phyloP scores from a whole-genome alignment of 768 basidiomycete species.

The Podaxis mareebaensis region DNA sequence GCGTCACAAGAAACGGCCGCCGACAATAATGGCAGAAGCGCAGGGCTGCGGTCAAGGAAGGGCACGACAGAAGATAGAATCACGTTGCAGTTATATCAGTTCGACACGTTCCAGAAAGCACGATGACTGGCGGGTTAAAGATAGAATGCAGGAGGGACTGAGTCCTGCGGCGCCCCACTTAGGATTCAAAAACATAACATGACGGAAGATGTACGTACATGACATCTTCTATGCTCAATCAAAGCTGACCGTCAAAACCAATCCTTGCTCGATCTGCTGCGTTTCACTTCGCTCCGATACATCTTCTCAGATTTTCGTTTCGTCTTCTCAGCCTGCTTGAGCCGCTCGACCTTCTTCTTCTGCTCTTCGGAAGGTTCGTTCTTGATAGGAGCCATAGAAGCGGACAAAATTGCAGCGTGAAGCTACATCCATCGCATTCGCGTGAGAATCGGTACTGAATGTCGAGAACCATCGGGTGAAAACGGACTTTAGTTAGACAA shows the following conservation, averaged over 20 bases:
- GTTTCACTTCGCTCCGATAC: constrained; percentile 52
- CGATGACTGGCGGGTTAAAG: background rate
- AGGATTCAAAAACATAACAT: background rate
- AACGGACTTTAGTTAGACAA: constrained; percentile 61
- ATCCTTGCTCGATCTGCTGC: constrained; percentile 24
- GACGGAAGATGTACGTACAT: background rate
- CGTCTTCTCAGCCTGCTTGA: constrained; percentile 47
- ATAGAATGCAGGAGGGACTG: background rate
- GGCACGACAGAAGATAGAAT: no score
- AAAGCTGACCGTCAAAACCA: constrained; percentile 2
- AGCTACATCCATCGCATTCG: constrained; percentile 38
- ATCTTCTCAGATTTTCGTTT: constrained; percentile 53
- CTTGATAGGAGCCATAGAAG: constrained; percentile 47
- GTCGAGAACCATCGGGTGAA: background rate
- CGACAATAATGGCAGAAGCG: no score
- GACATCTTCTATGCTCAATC: background rate
- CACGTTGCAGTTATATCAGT: no score
- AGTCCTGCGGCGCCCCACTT: background rate
- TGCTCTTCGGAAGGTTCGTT: constrained; percentile 58
- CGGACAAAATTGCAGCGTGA: constrained; percentile 47
- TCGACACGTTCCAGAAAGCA: no score
- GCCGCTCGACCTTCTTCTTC: constrained; percentile 49
- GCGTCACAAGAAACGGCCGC: no score
- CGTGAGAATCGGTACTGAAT: constrained; percentile 8
- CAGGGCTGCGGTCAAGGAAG: no score